Evolutionary conservation across 441 rosid genomes (phyloP).

Genomic region (Euphorbia schlechtendalii): DNA sequence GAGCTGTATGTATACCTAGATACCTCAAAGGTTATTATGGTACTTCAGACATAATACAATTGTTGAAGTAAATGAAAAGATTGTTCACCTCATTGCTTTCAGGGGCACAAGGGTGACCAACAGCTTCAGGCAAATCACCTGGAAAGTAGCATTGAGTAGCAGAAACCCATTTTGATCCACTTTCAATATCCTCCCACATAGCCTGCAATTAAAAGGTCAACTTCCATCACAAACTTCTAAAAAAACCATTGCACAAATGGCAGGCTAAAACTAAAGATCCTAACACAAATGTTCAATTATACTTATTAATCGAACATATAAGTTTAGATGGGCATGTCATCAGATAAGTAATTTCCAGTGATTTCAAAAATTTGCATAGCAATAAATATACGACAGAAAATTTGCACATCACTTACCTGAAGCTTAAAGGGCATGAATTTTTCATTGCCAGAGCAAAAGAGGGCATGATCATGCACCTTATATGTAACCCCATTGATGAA

Average conservation of each 20-base stretch:
- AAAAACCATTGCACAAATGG: conserved; percentile 4
- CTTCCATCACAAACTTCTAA: background rate
- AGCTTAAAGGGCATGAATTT: conserved; percentile 52
- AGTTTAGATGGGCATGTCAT: background rate
- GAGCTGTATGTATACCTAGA: background rate
- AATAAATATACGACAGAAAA: background rate
- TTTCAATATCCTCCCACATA: conserved; percentile 63
- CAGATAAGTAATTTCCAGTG: background rate
- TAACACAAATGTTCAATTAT: background rate
- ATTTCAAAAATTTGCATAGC: background rate
- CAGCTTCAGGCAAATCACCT: conserved; percentile 54
- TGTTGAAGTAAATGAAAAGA: conserved; percentile 9
- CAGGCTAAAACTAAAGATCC: background rate
- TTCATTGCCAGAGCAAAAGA: conserved; percentile 34
- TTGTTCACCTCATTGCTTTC: conserved; percentile 51
- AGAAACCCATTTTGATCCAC: conserved; percentile 56
- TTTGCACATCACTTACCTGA: conserved; percentile 37
- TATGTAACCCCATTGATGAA: conserved; percentile 42
- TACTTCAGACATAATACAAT: conserved; percentile 5
- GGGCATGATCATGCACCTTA: conserved; percentile 54
- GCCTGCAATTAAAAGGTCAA: conserved; percentile 35
- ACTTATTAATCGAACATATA: background rate
- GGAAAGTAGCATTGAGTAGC: conserved; percentile 57
- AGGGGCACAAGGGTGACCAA: conserved; percentile 49
- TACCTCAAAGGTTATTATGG: background rate